These are phyloP conservation scores for Raffaelea arxii DNA, from an alignment of 2,329 filamentous ascomycete species.

Conservation along the genomic window DNA sequence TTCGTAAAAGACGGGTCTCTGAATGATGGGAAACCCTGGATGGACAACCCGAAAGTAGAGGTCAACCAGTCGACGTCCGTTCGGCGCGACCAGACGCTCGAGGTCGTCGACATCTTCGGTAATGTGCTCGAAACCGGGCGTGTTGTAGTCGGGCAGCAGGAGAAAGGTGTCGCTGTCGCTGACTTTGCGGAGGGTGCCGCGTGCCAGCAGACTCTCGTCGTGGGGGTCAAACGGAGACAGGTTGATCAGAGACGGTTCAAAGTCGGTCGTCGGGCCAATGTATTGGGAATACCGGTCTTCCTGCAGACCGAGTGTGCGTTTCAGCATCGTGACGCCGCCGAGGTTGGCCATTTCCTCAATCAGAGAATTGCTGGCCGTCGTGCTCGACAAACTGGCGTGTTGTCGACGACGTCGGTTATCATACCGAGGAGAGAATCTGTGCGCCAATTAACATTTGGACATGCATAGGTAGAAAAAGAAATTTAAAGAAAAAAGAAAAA, in stretches of 20 bases:
- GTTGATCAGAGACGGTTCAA: conserved; percentile 75
- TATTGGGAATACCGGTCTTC: conserved; percentile 72
- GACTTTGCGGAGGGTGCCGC: conserved; percentile 63
- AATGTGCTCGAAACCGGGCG: conserved; percentile 62
- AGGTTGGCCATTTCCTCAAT: conserved; percentile 64
- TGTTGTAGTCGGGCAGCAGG: conserved; percentile 65
- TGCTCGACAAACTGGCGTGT: conserved; percentile 51
- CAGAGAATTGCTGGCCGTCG: conserved; percentile 50
- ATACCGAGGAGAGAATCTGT: conserved; percentile 47
- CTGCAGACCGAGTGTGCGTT: conserved; percentile 65
- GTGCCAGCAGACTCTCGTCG: conserved; percentile 66
- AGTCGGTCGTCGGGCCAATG: conserved; percentile 73
- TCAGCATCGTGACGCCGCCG: conserved; percentile 54
- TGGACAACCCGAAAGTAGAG: conserved; percentile 57
- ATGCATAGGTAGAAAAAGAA: conserved; percentile 10
- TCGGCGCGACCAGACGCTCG: conserved; percentile 56
- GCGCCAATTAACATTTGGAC: conserved; percentile 40
- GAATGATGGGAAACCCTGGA: conserved; percentile 47
- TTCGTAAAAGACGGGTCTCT: conserved; percentile 52
- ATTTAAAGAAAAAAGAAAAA: not conserved
- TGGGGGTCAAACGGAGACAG: conserved; percentile 71
- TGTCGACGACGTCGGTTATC: conserved; percentile 44
- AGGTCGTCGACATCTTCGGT: conserved; percentile 48
- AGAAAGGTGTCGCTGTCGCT: conserved; percentile 71
- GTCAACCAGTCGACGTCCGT: conserved; percentile 54